Evolutionary conservation across 805 yeast genomes (phyloP), one percentile per base, ranked within the genome.

Genomic region (Kodamaea fukazawae): DNA sequence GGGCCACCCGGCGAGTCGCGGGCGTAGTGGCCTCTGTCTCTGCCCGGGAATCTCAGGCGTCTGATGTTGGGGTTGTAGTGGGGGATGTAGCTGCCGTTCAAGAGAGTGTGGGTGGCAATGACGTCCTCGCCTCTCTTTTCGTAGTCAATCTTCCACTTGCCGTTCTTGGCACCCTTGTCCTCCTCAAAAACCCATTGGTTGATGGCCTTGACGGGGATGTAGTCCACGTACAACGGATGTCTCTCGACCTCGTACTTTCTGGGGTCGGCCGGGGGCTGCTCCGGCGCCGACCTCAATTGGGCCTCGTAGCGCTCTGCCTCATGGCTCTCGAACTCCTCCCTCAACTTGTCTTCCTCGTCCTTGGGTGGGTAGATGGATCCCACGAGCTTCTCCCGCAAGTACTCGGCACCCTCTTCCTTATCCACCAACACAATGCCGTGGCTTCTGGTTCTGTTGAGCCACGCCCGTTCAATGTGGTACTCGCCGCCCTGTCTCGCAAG

Each of bases 111-210:
- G 8, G 63, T 67, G 25, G 59, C 57, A 3, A 58, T 49, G 26
- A 52, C 57, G 29, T 60, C 68, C 8, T 63, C 67, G 4, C 63
- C 67, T 28, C 53, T 48, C 8, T 42, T 50, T 18, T 55, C 60
- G 43, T 65, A 71, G 12, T 60, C 58, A n/a, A 72, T 51, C 36
- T 61, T 61, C 76, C 78, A 72, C 34, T 67, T 50, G 2, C 74
- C 76, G 49, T 71, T 66, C 29, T 53, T 51, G 8, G 78, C 75
- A 9, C 70, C 72, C 29, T 53, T 55, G 38, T 63, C 67, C 43
- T 71, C 78, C 49, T 71, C 73, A 46, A 60, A 73, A 11, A 71
- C 67, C 75, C 76, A 71, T 30, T 59, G 61, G 40, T 65, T 66
- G 3, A 70, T 59, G 12, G 73, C 73, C 44, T 67, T 65, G 15